These are phyloP conservation scores for Iberis amara DNA, from an alignment of 441 rosid species.

Conservation along the genomic window DNA sequence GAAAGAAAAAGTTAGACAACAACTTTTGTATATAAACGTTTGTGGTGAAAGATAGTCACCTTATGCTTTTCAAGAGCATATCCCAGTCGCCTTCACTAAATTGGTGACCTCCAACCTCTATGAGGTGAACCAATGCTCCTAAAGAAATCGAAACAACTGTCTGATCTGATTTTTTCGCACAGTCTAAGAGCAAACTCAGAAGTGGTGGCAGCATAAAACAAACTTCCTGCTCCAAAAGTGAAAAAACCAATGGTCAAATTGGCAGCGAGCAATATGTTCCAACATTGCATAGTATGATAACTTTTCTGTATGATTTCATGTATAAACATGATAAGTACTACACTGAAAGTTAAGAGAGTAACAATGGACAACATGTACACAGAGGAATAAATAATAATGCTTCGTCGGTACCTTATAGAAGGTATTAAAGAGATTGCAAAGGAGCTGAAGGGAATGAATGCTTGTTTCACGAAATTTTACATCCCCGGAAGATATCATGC, in stretches of 20 bases:
- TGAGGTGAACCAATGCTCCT: conserved; percentile 97
- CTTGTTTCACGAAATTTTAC: conserved; percentile 96
- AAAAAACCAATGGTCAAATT: conserved; percentile 23
- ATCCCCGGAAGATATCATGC: conserved; percentile 66
- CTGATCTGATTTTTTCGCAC: conserved; percentile 96
- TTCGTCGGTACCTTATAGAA: conserved; percentile 82
- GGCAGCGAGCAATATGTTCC: conserved; percentile 11
- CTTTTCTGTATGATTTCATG: conserved; percentile 4
- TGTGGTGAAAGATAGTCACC: conserved; percentile 41
- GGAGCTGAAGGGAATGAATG: conserved; percentile 94
- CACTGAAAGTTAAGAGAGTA: conserved; percentile 5
- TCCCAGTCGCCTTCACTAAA: conserved; percentile 97
- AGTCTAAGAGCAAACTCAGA: conserved; percentile 87
- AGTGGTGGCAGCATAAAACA: conserved; percentile 99
- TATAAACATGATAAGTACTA: conserved; percentile 14
- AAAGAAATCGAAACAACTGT: conserved; percentile 92
- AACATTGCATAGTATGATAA: conserved; percentile 10
- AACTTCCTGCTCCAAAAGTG: conserved; percentile 68
- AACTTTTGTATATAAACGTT: conserved; percentile 9
- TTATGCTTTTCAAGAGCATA: conserved; percentile 92
- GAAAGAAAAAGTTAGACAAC: conserved; percentile 23
- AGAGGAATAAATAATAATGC: conserved; percentile 4
- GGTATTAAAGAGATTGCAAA: conserved; percentile 96
- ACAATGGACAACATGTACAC: conserved; percentile 9
- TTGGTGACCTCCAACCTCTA: conserved; percentile 99